Percentiles rank a stretch among this genome's conserved stretches.
Evolutionary conservation across 768 basidiomycete genomes (phyloP).

Genomic region (Tubosaeta sp.): DNA sequence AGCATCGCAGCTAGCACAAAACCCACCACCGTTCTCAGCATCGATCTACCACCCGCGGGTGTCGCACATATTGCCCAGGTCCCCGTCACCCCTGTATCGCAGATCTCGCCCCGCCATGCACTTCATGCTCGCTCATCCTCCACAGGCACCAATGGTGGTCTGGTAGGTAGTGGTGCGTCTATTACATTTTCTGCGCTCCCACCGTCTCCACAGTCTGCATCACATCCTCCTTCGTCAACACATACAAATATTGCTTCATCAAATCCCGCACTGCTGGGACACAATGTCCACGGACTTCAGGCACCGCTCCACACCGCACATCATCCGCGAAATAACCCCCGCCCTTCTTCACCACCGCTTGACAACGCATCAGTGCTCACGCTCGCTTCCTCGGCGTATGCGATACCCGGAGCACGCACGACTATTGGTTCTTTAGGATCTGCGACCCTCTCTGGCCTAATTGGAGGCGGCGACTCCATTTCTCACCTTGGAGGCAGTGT

Average conservation of each 20-base stretch:
- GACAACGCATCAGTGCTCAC: conserved; percentile 94
- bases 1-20: conserved; percentile 88
- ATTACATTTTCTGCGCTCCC: conserved; percentile 74
- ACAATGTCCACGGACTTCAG: conserved; percentile 43
- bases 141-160: conserved; percentile 43
- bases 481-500: conserved; percentile 70
- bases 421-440: conserved; percentile 44
- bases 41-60: conserved; percentile 75
- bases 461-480: conserved; percentile 52
- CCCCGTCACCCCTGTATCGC: conserved; percentile 54
- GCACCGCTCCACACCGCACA: conserved; percentile 89
- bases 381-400: conserved; percentile 91
- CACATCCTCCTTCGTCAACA: conserved; percentile 40
- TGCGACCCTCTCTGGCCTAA: conserved; percentile 46
- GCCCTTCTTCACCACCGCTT: conserved; percentile 83
- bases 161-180: conserved; percentile 49
- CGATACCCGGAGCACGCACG: conserved; percentile 53
- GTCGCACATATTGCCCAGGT: conserved; percentile 93
- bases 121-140: conserved; percentile 63
- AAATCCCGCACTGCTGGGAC: conserved; percentile 31
- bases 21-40: conserved; percentile 89
- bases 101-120: conserved; percentile 45
- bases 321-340: conserved; percentile 93
- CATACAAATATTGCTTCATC: conserved; percentile 18
- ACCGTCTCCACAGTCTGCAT: conserved; percentile 41